These are phyloP conservation scores for Kalanchoe fedtschenkoi DNA, from an alignment of 164 flowering plant species.

Conservation along the genomic window DNA sequence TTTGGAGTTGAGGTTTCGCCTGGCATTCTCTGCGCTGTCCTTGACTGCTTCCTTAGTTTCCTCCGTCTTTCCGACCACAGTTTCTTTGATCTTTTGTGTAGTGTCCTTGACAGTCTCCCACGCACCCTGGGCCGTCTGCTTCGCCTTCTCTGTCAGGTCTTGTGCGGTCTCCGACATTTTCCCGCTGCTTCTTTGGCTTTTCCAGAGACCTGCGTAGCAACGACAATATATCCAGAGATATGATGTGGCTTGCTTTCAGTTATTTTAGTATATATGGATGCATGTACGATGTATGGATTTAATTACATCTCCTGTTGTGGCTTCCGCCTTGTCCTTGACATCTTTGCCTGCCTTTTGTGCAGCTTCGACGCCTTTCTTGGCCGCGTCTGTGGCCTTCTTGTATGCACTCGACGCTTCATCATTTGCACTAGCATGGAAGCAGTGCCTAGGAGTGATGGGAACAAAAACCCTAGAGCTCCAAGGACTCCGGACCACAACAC, in stretches of 20 bases:
- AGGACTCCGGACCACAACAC: background rate
- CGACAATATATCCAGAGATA: too few relatives aligned
- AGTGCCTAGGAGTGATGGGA: background rate
- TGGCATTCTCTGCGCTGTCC: conserved; percentile 6
- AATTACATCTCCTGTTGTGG: background rate
- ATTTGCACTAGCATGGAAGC: background rate
- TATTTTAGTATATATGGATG: background rate
- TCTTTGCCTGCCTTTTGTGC: conserved; percentile 1
- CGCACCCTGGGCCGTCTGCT: conserved; percentile 23
- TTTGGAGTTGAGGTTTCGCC: background rate
- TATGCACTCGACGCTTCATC: background rate
- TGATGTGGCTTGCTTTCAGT: too few relatives aligned
- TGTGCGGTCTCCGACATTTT: conserved; percentile 12
- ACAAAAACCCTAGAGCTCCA: background rate
- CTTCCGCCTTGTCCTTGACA: conserved; percentile 2
- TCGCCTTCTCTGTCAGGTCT: conserved; percentile 17
- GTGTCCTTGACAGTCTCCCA: conserved; percentile 29
- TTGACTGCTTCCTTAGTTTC: conserved; percentile 10
- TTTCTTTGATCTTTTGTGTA: conserved; percentile 23
- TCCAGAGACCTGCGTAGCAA: background rate
- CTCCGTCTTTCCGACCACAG: conserved; percentile 22
- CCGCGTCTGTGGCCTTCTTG: background rate
- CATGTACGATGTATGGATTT: too few relatives aligned
- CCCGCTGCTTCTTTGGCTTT: conserved; percentile 13
- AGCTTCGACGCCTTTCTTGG: background rate